These are phyloP conservation scores for Geosmithia flava DNA, from an alignment of 2,329 filamentous ascomycete genomes.

Conservation along the genomic window DNA sequence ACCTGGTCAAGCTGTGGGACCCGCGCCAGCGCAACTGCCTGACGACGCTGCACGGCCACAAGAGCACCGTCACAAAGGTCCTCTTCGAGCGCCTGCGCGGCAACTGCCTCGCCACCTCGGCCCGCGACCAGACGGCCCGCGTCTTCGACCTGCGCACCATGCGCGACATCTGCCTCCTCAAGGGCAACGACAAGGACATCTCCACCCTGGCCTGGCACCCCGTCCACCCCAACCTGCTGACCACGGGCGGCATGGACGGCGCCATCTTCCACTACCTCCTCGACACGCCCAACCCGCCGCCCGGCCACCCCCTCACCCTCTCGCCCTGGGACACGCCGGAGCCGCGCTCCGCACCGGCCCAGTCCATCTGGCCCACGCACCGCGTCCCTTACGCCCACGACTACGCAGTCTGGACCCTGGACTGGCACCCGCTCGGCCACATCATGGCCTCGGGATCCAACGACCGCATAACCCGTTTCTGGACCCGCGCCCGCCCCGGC, in stretches of 20 bases:
- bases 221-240: conserved; percentile 77
- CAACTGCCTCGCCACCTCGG: conserved; percentile 79
- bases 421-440: conserved; percentile 95
- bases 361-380: conserved; percentile 89
- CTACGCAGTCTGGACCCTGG: conserved; percentile 92
- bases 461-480: conserved; percentile 92
- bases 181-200: conserved; percentile 93
- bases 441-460: conserved; percentile 93
- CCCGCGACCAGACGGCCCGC: conserved; percentile 82
- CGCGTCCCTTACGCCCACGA: conserved; percentile 80
- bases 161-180: conserved; percentile 87
- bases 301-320: conserved; percentile 56
- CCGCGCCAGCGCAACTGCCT: conserved; percentile 82
- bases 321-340: conserved; percentile 81
- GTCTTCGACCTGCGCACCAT: conserved; percentile 97
- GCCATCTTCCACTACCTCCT: conserved; percentile 90
- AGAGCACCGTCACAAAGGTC: conserved; percentile 92
- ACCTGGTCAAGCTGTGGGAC: conserved; percentile 96
- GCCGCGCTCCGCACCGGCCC: conserved; percentile 65
- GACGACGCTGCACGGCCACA: conserved; percentile 90
- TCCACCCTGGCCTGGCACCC: conserved; percentile 91
- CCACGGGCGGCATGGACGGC: conserved; percentile 82
- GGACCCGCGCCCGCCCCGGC: conserved; percentile 81
- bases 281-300: conserved; percentile 80
- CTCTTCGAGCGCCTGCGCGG: conserved; percentile 79